Evolutionary conservation across 768 basidiomycete genomes (phyloP), one percentile per base, ranked within the genome.

Genomic region (Lactifluus hygrophoroides): DNA sequence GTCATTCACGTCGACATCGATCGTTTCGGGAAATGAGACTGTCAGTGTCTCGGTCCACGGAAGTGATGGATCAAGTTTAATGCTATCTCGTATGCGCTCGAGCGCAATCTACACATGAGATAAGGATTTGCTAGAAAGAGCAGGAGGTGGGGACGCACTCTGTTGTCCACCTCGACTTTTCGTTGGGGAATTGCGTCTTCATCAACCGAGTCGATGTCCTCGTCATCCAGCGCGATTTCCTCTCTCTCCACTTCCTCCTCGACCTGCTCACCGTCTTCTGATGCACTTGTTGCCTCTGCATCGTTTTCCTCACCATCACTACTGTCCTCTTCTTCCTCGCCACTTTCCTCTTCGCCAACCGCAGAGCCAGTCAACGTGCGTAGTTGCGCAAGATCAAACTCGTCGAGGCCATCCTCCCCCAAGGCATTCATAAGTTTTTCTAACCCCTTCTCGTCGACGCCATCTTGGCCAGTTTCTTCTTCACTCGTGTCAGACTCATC

Each of bases 31-130:
- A 70, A 84, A 93, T 27, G 83, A 74, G 5, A 93, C 68, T 0
- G 78, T 75, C 1, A 94, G 76, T 0, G 89, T 91, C 69, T 94
- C 90, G 51, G 89, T 90, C 90, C 90, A 93, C 17, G 88, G 80
- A 46, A 91, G 70, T 59, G 82, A 81, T 27, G 82, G 74, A 65
- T 90, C 87, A 11, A 93, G 78, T 65, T 84, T 77, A 23, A 92
- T 89, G 13, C 80, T 76, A 63, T 88, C 84, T 40, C 87, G 82
- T 64, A 94, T 92, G 57, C 90, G 85, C 54, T 84, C 81, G 45
- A 95, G 77, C 25, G 90, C 90, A 49, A 80, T 75, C 90, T 93
- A 54, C 23, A 42, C 47, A 21, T 35, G 28, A 16, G 40, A 11
- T 4, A 14, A 30, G 34, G 44, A 55, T 35, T 27, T 51, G 37